A percentile compares a stretch with the other conserved stretches of the same genome.
Evolutionary conservation across 768 basidiomycete species (phyloP).

Genomic region (Tulasnella sp.): DNA sequence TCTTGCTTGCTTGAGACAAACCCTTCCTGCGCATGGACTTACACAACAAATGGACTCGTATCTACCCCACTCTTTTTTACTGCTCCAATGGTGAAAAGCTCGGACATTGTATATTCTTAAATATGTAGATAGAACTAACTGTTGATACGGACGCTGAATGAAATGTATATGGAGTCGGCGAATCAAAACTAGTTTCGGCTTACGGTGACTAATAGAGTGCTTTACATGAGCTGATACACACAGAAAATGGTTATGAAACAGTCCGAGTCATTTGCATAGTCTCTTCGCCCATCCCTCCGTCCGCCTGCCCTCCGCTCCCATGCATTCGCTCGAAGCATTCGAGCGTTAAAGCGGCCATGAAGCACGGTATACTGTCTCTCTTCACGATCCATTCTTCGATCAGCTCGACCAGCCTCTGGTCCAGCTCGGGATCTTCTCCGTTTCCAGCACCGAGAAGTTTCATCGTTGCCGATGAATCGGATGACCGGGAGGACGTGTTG

Average conservation of each 20-base stretch:
- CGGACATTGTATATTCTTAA: too few species aligned
- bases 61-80: constrained; percentile 53
- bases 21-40: too few species aligned
- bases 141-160: too few species aligned
- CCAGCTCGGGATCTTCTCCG: constrained; percentile 12
- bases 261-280: not conserved
- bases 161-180: too few species aligned
- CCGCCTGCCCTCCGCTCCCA: not conserved
- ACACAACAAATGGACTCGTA: too few species aligned
- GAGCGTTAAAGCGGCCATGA: constrained; percentile 28
- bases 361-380: constrained; percentile 28
- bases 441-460: constrained; percentile 28
- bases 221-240: too few species aligned
- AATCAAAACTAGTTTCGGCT: too few species aligned
- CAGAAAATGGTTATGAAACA: not conserved
- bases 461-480: constrained; percentile 27
- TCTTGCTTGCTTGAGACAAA: not conserved
- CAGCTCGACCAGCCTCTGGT: constrained; percentile 19
- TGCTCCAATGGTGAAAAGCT: too few species aligned
- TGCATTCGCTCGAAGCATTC: constrained; percentile 25
- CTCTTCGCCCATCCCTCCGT: not conserved
- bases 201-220: too few species aligned
- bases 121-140: too few species aligned
- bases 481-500: constrained; percentile 14
- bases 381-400: constrained; percentile 25